Evolutionary conservation across 345 rosid species (phyloP), one percentile per base, ranked within the genome.

Genomic region (Eucalyptus cloeziana): DNA sequence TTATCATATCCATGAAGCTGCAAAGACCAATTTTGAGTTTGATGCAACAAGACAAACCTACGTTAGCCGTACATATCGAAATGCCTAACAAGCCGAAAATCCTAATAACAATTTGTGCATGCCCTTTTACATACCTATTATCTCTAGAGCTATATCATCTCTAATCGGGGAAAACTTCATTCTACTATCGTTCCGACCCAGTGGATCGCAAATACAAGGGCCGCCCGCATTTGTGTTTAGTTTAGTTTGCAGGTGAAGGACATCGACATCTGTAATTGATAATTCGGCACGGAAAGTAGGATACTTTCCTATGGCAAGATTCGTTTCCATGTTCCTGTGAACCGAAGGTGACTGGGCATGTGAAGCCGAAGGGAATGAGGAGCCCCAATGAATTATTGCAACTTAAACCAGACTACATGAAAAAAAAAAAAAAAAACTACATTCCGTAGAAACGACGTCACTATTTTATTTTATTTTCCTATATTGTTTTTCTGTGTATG

Each of bases 101-200:
- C 47, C 24, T 12, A 9, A 76, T 21, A 21, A 19, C 15, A 37
- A 19, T 76, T n/a, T 30, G 33, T 0, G 14, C 37, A n/a, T 64
- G 37, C 10, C 17, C 76, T 64, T n/a, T 27, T 62, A 33, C 69
- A 30, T 27, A 27, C 16, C 33, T 12, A 62, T 62, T 11, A 30
- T 62, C 69, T 30, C 69, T 27, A 60, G 31, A 64, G 71, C 37
- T 60, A 6, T 5, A 60, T 60, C 14, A 60, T 60, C 31, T 27
- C 31, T 60, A 60, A 31, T 7, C 0, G 10, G 10, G n/a, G 76
- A 64, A n/a, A 64, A 14, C 37, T n/a, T n/a, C 40, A n/a, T 64
- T 64, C 19, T 14, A n/a, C 1, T n/a, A 14, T 64, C 33, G 8
- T n/a, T 64, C 5, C 3, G 3, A n/a, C 0, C 10, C 10, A 14